These are phyloP conservation scores for Candida alai DNA, from an alignment of 805 yeast species.

Conservation along the genomic window DNA sequence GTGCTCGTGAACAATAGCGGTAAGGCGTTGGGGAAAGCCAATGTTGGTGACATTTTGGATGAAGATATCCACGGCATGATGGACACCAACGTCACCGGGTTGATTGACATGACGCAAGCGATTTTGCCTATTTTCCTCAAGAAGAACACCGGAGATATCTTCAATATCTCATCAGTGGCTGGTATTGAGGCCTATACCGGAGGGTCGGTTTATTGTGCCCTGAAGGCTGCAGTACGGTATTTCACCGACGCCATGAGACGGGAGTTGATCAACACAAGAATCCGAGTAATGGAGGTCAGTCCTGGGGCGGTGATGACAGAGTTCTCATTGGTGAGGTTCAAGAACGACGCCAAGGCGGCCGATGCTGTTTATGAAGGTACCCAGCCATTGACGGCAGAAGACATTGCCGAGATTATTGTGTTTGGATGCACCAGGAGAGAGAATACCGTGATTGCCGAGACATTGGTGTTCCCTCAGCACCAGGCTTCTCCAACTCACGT, in stretches of 20 bases:
- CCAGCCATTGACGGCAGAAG: slow-evolving; percentile 31
- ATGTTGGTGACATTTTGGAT: slow-evolving; percentile 27
- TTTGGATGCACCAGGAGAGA: slow-evolving; percentile 31
- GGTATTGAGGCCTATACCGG: slow-evolving; percentile 38
- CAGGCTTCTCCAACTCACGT: slow-evolving; percentile 32
- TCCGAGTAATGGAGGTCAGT: slow-evolving; percentile 37
- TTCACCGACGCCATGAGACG: slow-evolving; percentile 34
- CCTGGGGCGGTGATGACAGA: slow-evolving; percentile 42
- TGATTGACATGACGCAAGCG: slow-evolving; percentile 34
- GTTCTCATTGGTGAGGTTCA: slow-evolving; percentile 32
- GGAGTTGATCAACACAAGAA: slow-evolving; percentile 32
- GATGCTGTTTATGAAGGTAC: slow-evolving; percentile 32
- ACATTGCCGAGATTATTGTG: slow-evolving; percentile 37
- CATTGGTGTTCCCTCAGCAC: slow-evolving; percentile 34
- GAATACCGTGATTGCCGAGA: slow-evolving; percentile 37
- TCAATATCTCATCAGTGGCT: slow-evolving; percentile 36
- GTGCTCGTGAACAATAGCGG: slow-evolving; percentile 39
- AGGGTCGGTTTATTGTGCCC: slow-evolving; percentile 36
- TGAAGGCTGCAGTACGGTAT: slow-evolving; percentile 34
- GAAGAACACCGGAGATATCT: slow-evolving; percentile 34
- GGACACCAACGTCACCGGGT: slow-evolving; percentile 35
- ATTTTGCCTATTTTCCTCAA: slow-evolving; percentile 34
- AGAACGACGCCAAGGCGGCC: slow-evolving; percentile 30
- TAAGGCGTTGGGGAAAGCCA: slow-evolving; percentile 32
- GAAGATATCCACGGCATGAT: slow-evolving; percentile 35